These are phyloP conservation scores for Singerocomus inundabilis DNA, from an alignment of 1,284 basidiomycete species.

Conservation along the genomic window DNA sequence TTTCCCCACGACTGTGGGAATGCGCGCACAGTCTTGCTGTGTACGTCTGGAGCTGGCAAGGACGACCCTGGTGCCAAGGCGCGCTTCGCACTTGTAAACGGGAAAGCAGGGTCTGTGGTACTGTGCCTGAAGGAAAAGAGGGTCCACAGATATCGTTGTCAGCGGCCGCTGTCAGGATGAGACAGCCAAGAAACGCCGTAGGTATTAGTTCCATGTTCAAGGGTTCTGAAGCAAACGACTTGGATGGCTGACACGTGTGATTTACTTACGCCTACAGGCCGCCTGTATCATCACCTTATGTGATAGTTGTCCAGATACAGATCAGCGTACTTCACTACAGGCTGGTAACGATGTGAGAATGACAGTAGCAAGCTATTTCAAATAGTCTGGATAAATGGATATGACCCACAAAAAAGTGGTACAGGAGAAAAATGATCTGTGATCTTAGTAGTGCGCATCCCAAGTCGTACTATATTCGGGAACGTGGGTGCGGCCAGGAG, in stretches of 20 bases:
- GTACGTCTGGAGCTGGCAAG: slow-evolving; percentile 59
- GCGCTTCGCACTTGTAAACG: slow-evolving; percentile 52
- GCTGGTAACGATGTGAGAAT: too few species aligned
- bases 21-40: slow-evolving; percentile 37
- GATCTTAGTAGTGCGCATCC: slow-evolving; percentile 21
- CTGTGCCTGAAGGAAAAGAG: slow-evolving; percentile 45
- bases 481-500: slow-evolving; percentile 11
- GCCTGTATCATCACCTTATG: background rate
- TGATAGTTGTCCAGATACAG: background rate
- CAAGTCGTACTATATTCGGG: slow-evolving; percentile 27
- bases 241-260: background rate
- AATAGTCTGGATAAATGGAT: too few species aligned
- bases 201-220: too few species aligned
- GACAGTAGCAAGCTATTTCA: too few species aligned
- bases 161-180: slow-evolving; percentile 49
- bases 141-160: slow-evolving; percentile 30
- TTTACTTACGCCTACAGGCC: background rate
- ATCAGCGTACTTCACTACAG: slow-evolving; percentile 2
- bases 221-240: background rate
- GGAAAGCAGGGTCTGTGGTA: too few species aligned
- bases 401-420: background rate
- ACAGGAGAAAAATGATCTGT: background rate
- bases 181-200: slow-evolving; percentile 49
- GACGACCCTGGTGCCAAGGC: slow-evolving; percentile 41
- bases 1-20: slow-evolving; percentile 42